Evolutionary conservation across 176 grass and related monocot genomes (phyloP).

Genomic region (Poa annua): DNA sequence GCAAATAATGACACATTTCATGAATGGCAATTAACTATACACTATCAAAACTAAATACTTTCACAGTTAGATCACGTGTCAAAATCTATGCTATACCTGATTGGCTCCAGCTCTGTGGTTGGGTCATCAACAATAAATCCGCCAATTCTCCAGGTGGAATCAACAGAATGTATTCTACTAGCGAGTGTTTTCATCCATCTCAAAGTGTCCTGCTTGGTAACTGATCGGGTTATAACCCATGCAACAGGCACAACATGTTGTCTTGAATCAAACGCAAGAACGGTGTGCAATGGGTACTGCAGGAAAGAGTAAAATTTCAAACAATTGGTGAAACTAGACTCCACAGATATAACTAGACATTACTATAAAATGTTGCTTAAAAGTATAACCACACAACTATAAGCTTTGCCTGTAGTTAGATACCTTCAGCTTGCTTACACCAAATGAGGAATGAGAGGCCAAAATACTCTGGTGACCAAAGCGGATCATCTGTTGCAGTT

Average conservation of each 20-base stretch:
- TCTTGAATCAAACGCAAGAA: slow-evolving; percentile 89
- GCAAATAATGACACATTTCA: slow-evolving; percentile 33
- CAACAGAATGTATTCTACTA: slow-evolving; percentile 67
- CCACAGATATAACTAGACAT: background rate
- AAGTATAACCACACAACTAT: slow-evolving; percentile 21
- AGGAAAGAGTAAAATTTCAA: slow-evolving; percentile 43
- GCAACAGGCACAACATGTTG: slow-evolving; percentile 84
- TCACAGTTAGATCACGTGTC: background rate
- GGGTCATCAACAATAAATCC: slow-evolving; percentile 87
- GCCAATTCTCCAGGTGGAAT: slow-evolving; percentile 63
- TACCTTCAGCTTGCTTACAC: slow-evolving; percentile 97
- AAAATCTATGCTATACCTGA: slow-evolving; percentile 56
- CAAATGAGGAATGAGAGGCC: slow-evolving; percentile 78
- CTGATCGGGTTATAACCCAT: slow-evolving; percentile 91
- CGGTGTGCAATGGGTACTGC: slow-evolving; percentile 85
- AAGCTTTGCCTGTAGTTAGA: background rate
- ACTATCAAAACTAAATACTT: background rate
- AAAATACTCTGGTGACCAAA: slow-evolving; percentile 81
- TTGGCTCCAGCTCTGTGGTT: slow-evolving; percentile 74
- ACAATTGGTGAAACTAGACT: slow-evolving; percentile 14
- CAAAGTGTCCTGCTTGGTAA: slow-evolving; percentile 71
- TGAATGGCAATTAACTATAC: slow-evolving; percentile 7
- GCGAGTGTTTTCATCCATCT: slow-evolving; percentile 91
- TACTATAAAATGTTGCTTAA: slow-evolving; percentile 12
- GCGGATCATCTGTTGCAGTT: slow-evolving; percentile 85